Conservation (phyloP, 2,329 filamentous ascomycete genomes). For the Periconia sp. region DNA sequence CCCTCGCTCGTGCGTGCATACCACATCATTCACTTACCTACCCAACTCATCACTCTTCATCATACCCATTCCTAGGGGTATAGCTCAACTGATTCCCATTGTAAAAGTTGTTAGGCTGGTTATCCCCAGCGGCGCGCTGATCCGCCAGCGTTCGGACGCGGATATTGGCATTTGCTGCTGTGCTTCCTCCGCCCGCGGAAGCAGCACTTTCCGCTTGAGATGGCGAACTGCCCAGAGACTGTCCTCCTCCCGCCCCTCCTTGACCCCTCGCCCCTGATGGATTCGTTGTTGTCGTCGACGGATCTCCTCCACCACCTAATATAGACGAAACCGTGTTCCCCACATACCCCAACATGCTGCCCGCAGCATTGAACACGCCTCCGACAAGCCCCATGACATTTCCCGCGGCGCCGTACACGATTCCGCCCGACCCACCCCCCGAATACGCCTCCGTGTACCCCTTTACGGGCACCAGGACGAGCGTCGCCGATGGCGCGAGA, state of each 20-base stretch:
- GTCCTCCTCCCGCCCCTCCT: too few species aligned
- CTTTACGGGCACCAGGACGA: constrained; percentile 75
- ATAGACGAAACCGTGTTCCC: constrained; percentile 35
- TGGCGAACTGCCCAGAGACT: neutral
- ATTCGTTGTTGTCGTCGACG: constrained; percentile 8
- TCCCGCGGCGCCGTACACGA: constrained; percentile 29
- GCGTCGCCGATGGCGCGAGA: constrained; percentile 75
- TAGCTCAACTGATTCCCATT: constrained; percentile 87
- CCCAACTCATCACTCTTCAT: constrained; percentile 52
- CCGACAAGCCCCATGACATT: constrained; percentile 33
- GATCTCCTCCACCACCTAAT: constrained; percentile 22
- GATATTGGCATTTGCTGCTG: constrained; percentile 21
- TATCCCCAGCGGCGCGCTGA: constrained; percentile 52
- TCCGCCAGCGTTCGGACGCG: constrained; percentile 50
- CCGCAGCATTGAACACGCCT: constrained; percentile 38
- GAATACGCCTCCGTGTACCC: constrained; percentile 63
- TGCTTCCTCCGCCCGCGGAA: neutral
- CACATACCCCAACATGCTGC: constrained; percentile 35
- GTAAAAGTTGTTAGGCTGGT: constrained; percentile 72
- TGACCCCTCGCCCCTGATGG: too few species aligned
- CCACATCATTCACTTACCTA: neutral
- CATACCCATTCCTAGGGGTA: constrained; percentile 60
- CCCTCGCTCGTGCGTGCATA: neutral
- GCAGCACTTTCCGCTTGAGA: too few species aligned
- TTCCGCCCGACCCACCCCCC: constrained; percentile 26